Base-by-base conservation (phyloP, 83 land plant species). In the Diphasiastrum complanatum region DNA sequence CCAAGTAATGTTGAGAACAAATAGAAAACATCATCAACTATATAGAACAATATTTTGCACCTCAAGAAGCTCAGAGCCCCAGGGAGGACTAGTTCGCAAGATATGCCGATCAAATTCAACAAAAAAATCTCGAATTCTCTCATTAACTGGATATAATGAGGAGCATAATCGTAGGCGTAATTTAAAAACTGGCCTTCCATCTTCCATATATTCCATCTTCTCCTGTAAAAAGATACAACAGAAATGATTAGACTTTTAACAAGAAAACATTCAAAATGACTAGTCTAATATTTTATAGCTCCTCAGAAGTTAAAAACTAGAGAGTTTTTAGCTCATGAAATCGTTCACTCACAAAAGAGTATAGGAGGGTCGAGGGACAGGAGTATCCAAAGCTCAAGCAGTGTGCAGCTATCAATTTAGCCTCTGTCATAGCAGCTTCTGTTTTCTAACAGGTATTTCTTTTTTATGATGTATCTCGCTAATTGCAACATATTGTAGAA, bases 41-140 rank as follows among this genome's bases (percentile, higher is more conserved):
- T 2, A 61, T 4, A 46, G 5, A 2, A 5, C 41, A 14, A 46
- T 47, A 29, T 4, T 27, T 45, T 46, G 54, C 64, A 89, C 99
- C 96, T 93, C 99, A 59, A 93, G 82, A 49, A 93, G 85, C 69
- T 93, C 98, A 72, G 96, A 85, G 29, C 99, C 99, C 96, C 96
- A 85, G 51, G 96, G 91, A 35, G 96, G 84, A 63, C 85, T 89
- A 58, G 96, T 85, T 5, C 85, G 82, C 35, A 93, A 83, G 43
- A 78, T 74, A 60, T 93, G 88, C 25, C 96, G 72, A 51, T 93
- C 99, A 68, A 81, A 93, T 68, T 93, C 99, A 40, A 80, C 80
- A 49, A 89, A 88, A 60, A 93, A 93, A 53, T 93, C 99, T 52
- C 91, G 75, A 11, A 93, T 81, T 14, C 91, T 75, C 58, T 93